Conservation (phyloP, 768 basidiomycete species). For the Suillus ampliporus region DNA sequence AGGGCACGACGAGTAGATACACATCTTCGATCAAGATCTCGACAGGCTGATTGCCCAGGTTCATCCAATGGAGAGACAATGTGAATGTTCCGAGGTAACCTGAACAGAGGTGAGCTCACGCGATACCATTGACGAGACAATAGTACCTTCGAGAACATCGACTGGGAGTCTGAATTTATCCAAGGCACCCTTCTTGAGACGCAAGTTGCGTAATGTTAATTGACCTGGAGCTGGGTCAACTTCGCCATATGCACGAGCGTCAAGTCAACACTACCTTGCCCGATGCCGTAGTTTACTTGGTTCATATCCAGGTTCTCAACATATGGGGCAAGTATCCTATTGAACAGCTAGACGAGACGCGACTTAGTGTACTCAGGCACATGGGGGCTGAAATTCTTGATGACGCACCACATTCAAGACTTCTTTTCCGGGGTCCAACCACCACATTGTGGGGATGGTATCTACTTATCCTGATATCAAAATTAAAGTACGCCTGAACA, state of each 20-base stretch:
- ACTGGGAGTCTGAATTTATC: constrained; percentile 96
- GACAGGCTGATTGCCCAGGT: constrained; percentile 87
- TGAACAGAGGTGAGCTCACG: constrained; percentile 34
- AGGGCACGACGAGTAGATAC: constrained; percentile 90
- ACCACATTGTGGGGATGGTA: constrained; percentile 66
- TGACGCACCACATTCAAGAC: constrained; percentile 74
- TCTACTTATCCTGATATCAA: constrained; percentile 1
- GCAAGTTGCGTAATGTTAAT: constrained; percentile 78
- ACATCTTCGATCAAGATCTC: constrained; percentile 93
- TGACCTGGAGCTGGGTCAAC: constrained; percentile 55
- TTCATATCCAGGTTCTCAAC: constrained; percentile 95
- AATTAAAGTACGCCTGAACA: background rate
- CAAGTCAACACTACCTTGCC: constrained; percentile 60
- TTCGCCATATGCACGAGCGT: constrained; percentile 8
- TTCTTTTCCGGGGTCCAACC: constrained; percentile 87
- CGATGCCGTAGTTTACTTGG: constrained; percentile 93
- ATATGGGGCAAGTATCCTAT: constrained; percentile 92
- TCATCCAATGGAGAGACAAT: constrained; percentile 87
- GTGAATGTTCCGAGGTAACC: constrained; percentile 89
- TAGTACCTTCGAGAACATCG: constrained; percentile 88
- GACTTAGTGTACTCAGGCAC: background rate
- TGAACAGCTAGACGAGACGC: constrained; percentile 64
- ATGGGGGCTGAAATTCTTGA: constrained; percentile 6
- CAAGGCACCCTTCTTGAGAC: constrained; percentile 89
- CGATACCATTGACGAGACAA: background rate